Evolutionary conservation across 2,329 filamentous ascomycete genomes (phyloP).

Genomic region (Clathrospora elynae): DNA sequence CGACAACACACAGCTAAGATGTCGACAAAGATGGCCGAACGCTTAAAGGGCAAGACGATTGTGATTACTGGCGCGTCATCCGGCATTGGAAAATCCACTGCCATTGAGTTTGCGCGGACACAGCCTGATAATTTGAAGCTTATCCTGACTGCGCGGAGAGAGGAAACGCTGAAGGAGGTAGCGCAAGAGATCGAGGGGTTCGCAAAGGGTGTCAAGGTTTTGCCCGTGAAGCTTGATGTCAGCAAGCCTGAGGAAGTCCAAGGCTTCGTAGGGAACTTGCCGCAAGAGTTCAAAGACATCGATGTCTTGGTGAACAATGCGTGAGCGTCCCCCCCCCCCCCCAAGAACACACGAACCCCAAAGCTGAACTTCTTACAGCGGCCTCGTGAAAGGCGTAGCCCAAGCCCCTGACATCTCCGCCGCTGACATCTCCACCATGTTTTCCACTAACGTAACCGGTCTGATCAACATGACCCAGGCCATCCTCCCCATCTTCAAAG

Average conservation of each 20-base stretch:
- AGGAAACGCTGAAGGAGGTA: conserved; percentile 77
- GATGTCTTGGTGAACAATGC: conserved; percentile 80
- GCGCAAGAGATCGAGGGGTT: conserved; percentile 77
- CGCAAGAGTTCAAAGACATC: conserved; percentile 81
- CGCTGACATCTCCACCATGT: conserved; percentile 85
- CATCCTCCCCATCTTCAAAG: conserved; percentile 79
- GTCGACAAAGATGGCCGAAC: conserved; percentile 75
- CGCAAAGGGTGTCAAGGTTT: conserved; percentile 74
- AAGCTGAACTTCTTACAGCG: conserved; percentile 64
- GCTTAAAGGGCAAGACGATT: conserved; percentile 91
- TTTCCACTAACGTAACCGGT: conserved; percentile 90
- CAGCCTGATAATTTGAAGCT: conserved; percentile 79
- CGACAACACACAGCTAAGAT: conserved; percentile 54
- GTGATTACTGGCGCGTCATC: conserved; percentile 91
- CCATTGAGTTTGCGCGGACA: conserved; percentile 91
- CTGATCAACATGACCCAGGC: conserved; percentile 97
- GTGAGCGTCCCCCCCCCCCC: neutral
- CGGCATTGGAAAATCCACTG: conserved; percentile 82
- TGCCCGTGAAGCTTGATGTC: conserved; percentile 85
- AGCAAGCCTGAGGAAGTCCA: conserved; percentile 76
- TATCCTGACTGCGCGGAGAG: conserved; percentile 83
- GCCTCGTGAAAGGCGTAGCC: conserved; percentile 86
- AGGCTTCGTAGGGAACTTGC: conserved; percentile 72
- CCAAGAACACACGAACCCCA: neutral
- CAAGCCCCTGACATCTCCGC: conserved; percentile 81